Evolutionary conservation across 2,329 filamentous ascomycete genomes (phyloP).

Genomic region (Penicillium oxalicum): DNA sequence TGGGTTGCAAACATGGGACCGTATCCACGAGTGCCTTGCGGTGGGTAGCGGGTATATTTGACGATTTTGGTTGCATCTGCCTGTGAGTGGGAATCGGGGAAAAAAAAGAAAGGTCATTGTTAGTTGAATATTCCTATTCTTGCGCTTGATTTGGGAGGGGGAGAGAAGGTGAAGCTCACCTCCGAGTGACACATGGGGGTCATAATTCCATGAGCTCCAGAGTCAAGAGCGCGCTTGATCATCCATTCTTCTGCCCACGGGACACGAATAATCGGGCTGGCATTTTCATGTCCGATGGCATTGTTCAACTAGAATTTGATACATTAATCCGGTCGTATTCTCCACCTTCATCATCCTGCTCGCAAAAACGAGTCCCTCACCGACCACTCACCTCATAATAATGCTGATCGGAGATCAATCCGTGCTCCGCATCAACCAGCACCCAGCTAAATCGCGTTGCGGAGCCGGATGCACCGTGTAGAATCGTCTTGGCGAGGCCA

Average conservation of each 20-base stretch:
- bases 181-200: constrained; percentile 32
- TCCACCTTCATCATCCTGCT: no score
- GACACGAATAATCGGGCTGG: constrained; percentile 33
- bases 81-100: constrained; percentile 6
- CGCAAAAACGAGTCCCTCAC: not conserved
- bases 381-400: constrained; percentile 30
- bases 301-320: constrained; percentile 18
- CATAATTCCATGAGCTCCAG: constrained; percentile 35
- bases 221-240: constrained; percentile 37
- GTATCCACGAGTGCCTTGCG: constrained; percentile 28
- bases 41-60: constrained; percentile 28
- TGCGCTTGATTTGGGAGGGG: no score
- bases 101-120: not conserved
- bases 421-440: constrained; percentile 37
- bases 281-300: constrained; percentile 33
- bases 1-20: constrained; percentile 34
- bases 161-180: constrained; percentile 10
- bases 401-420: constrained; percentile 33
- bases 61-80: constrained; percentile 28
- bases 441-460: constrained; percentile 32
- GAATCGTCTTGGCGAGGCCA: constrained; percentile 28
- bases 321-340: not conserved
- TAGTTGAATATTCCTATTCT: not conserved
- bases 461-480: constrained; percentile 23
- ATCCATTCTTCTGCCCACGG: constrained; percentile 34